Evolutionary conservation across 768 basidiomycete species (phyloP).

Genomic region (Auricularia heimuer): DNA sequence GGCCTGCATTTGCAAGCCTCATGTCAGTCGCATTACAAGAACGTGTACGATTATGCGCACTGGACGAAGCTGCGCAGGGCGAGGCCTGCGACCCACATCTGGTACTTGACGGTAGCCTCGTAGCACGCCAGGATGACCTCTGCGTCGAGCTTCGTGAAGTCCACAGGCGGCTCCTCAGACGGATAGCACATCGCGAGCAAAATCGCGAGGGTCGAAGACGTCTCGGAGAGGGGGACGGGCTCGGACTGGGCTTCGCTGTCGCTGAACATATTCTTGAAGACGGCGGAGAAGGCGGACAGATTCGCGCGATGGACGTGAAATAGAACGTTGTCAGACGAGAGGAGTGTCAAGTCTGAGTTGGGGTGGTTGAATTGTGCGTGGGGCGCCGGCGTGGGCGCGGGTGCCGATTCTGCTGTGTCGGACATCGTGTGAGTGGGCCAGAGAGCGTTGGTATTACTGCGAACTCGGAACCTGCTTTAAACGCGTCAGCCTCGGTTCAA

Average conservation of each 20-base stretch:
- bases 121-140: not conserved
- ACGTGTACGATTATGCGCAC: not conserved
- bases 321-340: not conserved
- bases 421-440: too few relatives aligned
- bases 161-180: not conserved
- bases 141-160: not conserved
- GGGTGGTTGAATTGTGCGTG: not conserved
- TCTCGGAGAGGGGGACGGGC: not conserved
- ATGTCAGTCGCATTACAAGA: too few relatives aligned
- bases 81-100: not conserved
- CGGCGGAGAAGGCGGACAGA: not conserved
- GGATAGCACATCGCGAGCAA: not conserved
- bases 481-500: too few relatives aligned
- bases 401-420: too few relatives aligned
- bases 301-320: not conserved
- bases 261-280: not conserved
- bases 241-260: not conserved
- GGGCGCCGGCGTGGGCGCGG: too few relatives aligned
- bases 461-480: too few relatives aligned
- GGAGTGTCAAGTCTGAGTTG: not conserved
- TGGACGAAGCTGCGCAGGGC: not conserved
- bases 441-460: too few relatives aligned
- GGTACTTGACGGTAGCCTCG: constrained; percentile 1
- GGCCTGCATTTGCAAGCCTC: too few relatives aligned
- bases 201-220: not conserved